Evolutionary conservation across 2,329 filamentous ascomycete genomes (phyloP), one percentile per base, ranked within the genome.

Genomic region (Lecanicillium sp.): DNA sequence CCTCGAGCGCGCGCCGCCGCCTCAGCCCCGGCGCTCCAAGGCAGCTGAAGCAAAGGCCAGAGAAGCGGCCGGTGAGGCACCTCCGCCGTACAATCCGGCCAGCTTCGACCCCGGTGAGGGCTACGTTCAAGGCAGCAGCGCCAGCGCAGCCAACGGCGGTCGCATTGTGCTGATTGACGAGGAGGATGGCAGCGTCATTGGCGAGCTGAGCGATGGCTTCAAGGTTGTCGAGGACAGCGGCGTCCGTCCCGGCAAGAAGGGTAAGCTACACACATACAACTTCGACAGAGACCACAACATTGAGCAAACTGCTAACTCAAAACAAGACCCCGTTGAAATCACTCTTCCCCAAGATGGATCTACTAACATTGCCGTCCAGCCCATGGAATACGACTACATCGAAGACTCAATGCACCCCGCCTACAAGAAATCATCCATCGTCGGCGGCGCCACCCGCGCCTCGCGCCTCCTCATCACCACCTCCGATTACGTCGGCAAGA

Each of bases 111-210:
- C 87, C 0, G 90, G 90, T 12, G 82, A 94, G 66, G 89, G 73
- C 0, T 94, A 94, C 60, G 81, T 79, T 11, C 70, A 77, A 48
- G 81, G 81, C 14, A 81, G 77, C 56, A 81, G 77, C 57, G 73
- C 77, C 44, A 82, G 79, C 58, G 71, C 72, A 4, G 51, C 51
- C 2, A 49, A 60, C 24, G 65, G 79, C 29, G 87, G 90, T 14
- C 83, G 93, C 64, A 91, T 96, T 57, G 91, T 98, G 5, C 76
- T 98, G 9, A 75, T 98, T 14, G 90, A 98, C 61, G 93, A 98
- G 67, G 91, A 97, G 63, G 87, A 98, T 67, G 93, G 93, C 44
- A 94, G 88, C 58, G 87, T 98, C 8, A 87, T 98, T 23, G 93
- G 93, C 38, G 91, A 98, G 69, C 72, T 98, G 52, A 82, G 86